Percentiles rank a stretch among this genome's conserved stretches.
These are phyloP conservation scores for Paramecium octaurelia DNA, from an alignment of 73 alveolate species.

Conservation along the genomic window DNA sequence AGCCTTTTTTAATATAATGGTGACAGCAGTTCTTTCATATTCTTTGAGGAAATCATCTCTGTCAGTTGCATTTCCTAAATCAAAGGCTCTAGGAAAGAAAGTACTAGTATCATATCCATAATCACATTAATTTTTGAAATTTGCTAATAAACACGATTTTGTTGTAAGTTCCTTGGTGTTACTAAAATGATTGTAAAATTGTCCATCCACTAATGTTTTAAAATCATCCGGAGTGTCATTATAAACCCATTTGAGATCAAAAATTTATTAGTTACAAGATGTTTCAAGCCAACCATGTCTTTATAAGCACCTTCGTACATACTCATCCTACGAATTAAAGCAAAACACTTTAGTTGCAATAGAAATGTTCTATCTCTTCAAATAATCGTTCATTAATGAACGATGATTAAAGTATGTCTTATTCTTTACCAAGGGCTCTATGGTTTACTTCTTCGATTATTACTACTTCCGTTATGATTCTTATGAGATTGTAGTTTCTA, in stretches of 20 bases:
- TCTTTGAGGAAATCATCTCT: conserved; percentile 73
- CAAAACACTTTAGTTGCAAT: conserved; percentile 46
- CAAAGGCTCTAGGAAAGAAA: conserved; percentile 80
- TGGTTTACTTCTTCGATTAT: background rate
- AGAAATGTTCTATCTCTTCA: conserved; percentile 8
- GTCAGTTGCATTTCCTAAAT: conserved; percentile 69
- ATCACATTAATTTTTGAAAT: conserved; percentile 59
- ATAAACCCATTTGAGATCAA: conserved; percentile 77
- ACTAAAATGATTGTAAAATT: conserved; percentile 76
- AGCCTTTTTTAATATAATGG: conserved; percentile 63
- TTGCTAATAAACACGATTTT: conserved; percentile 68
- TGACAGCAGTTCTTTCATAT: conserved; percentile 66
- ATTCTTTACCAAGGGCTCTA: background rate
- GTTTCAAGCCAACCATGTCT: conserved; percentile 82
- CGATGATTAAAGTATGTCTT: background rate
- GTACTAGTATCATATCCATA: conserved; percentile 57
- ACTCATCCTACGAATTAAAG: conserved; percentile 68
- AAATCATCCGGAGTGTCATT: conserved; percentile 67
- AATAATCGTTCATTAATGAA: conserved; percentile 58
- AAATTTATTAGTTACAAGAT: conserved; percentile 36
- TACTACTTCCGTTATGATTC: background rate
- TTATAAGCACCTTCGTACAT: conserved; percentile 63
- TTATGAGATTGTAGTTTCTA: background rate
- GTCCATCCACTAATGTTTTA: conserved; percentile 59
- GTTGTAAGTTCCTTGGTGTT: conserved; percentile 76